A percentile compares a stretch with the other conserved stretches of the same genome.
Conservation (phyloP, 106 monocot species). For the Acorus gramineus region DNA sequence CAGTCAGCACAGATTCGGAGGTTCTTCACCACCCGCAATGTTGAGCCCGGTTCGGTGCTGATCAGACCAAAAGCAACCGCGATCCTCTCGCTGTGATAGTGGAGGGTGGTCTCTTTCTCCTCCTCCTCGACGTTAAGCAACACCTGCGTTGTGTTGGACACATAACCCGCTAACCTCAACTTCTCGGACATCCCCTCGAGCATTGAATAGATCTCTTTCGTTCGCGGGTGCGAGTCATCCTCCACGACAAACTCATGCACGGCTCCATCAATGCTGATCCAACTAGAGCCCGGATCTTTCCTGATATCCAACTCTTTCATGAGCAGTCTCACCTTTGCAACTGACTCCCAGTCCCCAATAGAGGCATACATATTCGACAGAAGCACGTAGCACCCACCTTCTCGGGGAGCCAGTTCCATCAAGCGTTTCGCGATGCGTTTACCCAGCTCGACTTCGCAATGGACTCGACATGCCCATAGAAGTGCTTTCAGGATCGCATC, state of each 20-base stretch:
- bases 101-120: slow-evolving; percentile 16
- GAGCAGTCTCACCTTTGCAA: slow-evolving; percentile 23
- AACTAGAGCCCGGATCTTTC: slow-evolving; percentile 27
- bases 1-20: slow-evolving; percentile 21
- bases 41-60: slow-evolving; percentile 11
- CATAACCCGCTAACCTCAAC: slow-evolving; percentile 14
- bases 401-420: slow-evolving; percentile 7
- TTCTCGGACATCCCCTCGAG: slow-evolving; percentile 11
- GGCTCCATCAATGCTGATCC: slow-evolving; percentile 17
- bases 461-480: slow-evolving; percentile 1
- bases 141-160: slow-evolving; percentile 10
- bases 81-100: slow-evolving; percentile 30
- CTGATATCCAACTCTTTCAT: slow-evolving; percentile 24
- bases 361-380: slow-evolving; percentile 31
- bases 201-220: slow-evolving; percentile 17
- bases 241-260: slow-evolving; percentile 24
- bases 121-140: slow-evolving; percentile 21
- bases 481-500: background rate
- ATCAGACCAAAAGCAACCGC: slow-evolving; percentile 26
- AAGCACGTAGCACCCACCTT: slow-evolving; percentile 19
- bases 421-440: background rate
- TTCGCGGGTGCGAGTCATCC: slow-evolving; percentile 19
- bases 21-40: slow-evolving; percentile 17
- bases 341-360: slow-evolving; percentile 17
- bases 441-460: background rate